Percentiles rank a stretch among this genome's conserved stretches.
These are phyloP conservation scores for Acanthamoeba comandoni DNA, from an alignment of 208 protist genomes.

Conservation along the genomic window DNA sequence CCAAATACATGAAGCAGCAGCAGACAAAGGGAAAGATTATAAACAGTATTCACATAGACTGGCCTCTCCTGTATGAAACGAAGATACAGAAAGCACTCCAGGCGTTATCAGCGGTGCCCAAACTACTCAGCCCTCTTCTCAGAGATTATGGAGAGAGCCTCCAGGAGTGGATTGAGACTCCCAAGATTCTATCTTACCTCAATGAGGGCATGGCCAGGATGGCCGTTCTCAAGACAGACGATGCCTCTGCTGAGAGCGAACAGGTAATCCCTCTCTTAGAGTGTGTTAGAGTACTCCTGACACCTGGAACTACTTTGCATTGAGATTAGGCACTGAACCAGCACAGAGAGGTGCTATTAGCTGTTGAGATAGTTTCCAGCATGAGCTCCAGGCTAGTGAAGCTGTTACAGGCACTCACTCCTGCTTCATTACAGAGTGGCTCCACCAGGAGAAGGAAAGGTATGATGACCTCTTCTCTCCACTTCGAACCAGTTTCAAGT, in stretches of 20 bases:
- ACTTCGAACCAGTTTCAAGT: neutral
- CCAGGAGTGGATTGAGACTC: slow-evolving; percentile 1
- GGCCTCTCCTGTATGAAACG: neutral
- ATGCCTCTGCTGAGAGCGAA: neutral
- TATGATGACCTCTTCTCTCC: neutral
- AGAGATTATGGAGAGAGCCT: slow-evolving; percentile 22
- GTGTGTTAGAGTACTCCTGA: neutral
- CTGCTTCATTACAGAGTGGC: slow-evolving; percentile 53
- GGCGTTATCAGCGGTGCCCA: neutral
- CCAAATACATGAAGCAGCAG: too few species aligned
- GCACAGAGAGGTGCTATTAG: slow-evolving; percentile 23
- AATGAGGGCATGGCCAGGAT: slow-evolving; percentile 25
- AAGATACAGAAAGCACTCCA: slow-evolving; percentile 11
- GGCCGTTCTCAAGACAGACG: neutral
- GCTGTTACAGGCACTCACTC: neutral
- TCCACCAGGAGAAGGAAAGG: slow-evolving; percentile 27
- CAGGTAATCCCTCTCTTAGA: neutral
- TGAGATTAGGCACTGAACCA: slow-evolving; percentile 24
- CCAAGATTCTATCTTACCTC: neutral
- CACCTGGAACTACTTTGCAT: neutral
- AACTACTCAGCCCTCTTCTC: neutral
- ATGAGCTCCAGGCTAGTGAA: slow-evolving; percentile 49
- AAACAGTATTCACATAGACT: slow-evolving; percentile 12
- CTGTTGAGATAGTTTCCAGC: slow-evolving; percentile 2
- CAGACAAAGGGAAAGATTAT: too few species aligned